Base-by-base conservation (phyloP, 768 basidiomycete species). In the Dentipellis fragilis region DNA sequence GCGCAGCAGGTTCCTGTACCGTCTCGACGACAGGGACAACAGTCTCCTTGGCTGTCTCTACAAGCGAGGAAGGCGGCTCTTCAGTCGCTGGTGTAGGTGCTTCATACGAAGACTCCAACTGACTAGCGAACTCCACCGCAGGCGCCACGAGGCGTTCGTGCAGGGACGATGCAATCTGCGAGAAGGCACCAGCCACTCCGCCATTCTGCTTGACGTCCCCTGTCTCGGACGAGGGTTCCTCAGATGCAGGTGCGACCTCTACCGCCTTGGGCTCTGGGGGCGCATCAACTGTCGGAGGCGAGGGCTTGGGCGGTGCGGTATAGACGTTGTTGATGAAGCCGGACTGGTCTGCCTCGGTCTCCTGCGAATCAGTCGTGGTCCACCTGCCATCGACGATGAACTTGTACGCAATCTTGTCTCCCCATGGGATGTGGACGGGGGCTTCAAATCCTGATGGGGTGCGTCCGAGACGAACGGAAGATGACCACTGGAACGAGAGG, bases 381-480 rank as follows among this genome's bases (percentile, higher is more conserved):
- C 70, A 71, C 46, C 59, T 57, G 48, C 68, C 70, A 38, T 71
- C 70, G 22, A 71, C 70, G 59, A 70, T 59, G 45, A 67, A 71
- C 63, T 71, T 71, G 64, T 67, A 71, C 1, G 57, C 51, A 22
- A 69, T 56, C 56, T 66, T 67, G 47, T 62, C 49, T 46, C 59
- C 60, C 60, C 58, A 68, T 2, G 66, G 64, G 14, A 71, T 55
- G 16, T 50, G 53, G 47, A 69, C 55, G 0, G 59, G 62, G 16
- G 62, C 64, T 40, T 63, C 58, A 39, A 70, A 71, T 19, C 68
- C 65, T 45, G 58, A 52, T n/a, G 62, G 54, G 9, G 62, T 62
- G 56, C 63, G 68, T 36, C 61, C 49, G 3, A 68, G 60, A n/a
- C 60, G 64, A 12, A 67, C 57, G 11, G 69, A 69, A 38, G 59